phyloP scores from a whole-genome alignment of 768 basidiomycete genomes.

The Naematelia encephala region DNA sequence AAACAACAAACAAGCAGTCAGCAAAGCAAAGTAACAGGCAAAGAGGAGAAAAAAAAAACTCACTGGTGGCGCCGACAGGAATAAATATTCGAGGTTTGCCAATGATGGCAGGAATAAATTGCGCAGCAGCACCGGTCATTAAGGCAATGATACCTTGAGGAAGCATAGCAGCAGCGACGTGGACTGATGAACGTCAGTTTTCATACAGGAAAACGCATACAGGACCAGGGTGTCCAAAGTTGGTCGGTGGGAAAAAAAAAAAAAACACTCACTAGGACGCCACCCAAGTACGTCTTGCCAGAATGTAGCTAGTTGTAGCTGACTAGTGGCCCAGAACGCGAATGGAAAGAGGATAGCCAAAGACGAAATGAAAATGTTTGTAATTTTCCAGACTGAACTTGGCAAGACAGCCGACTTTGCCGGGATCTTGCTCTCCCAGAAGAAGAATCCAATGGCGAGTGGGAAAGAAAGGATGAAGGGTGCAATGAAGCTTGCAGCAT shows the following conservation, averaged over 20 bases:
- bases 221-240: too few relatives aligned
- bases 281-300: background rate
- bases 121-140: constrained; percentile 26
- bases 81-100: constrained; percentile 30
- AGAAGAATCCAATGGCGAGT: constrained; percentile 55
- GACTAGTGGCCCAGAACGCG: constrained; percentile 44
- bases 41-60: constrained; percentile 6
- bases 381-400: constrained; percentile 34
- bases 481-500: constrained; percentile 54
- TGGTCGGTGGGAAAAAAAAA: too few relatives aligned
- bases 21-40: background rate
- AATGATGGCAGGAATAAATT: constrained; percentile 34
- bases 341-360: constrained; percentile 27
- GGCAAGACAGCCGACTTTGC: constrained; percentile 52
- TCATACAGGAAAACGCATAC: constrained; percentile 35
- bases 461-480: constrained; percentile 56
- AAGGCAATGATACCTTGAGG: constrained; percentile 42
- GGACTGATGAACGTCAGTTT: constrained; percentile 32
- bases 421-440: constrained; percentile 55
- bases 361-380: constrained; percentile 35
- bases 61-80: constrained; percentile 33
- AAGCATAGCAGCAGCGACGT: constrained; percentile 39
- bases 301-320: constrained; percentile 38
- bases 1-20: background rate
- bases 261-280: background rate